Base-by-base conservation (phyloP, 352 stramenopile species). In the Phytophthora citricola region DNA sequence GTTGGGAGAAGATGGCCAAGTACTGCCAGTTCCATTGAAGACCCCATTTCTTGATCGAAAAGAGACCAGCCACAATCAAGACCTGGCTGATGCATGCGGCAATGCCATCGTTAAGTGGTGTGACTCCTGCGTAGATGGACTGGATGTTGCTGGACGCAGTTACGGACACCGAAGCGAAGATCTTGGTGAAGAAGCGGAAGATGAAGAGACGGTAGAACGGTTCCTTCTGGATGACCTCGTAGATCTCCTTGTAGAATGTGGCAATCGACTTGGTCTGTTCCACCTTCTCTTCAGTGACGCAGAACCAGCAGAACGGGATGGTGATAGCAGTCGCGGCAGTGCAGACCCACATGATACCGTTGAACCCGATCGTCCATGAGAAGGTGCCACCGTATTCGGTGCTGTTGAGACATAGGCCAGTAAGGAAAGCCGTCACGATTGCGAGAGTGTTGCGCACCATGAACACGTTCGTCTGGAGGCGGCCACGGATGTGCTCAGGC, bases 311-410 rank as follows among this genome's bases (percentile, higher is more conserved):
- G 54, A 79, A 58, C 27, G 76, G 69, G 24, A 79, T 63, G 11
- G 69, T 69, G 58, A 74, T 34, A 0, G 68, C 36, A 7, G 49
- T 58, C 31, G 63, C 58, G 12, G 29, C 58, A 10, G 66, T 65
- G 27, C 69, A 78, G 51, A 70, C 58, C 46, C 56, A 64, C 70
- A 84, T 83, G 62, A 85, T 60, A n/a, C 63, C 63, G 49, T 74
- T 67, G 52, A 85, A 78, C 11, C 76, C 66, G 49, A 87, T 71
- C 7, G 67, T 66, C 63, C 64, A 79, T 26, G 63, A 69, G 55
- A 85, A 87, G 27, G 65, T 63, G 36, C 79, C 79, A n/a, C 79
- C 79, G 40, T 84, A 88, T 26, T 76, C 66, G 1, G 43, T 43
- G 22, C 66, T 66, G 58, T 85, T 88, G 22, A 88, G 58, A 1